Base-by-base conservation (phyloP, 352 stramenopile species). In the Phytophthora podocarpi region DNA sequence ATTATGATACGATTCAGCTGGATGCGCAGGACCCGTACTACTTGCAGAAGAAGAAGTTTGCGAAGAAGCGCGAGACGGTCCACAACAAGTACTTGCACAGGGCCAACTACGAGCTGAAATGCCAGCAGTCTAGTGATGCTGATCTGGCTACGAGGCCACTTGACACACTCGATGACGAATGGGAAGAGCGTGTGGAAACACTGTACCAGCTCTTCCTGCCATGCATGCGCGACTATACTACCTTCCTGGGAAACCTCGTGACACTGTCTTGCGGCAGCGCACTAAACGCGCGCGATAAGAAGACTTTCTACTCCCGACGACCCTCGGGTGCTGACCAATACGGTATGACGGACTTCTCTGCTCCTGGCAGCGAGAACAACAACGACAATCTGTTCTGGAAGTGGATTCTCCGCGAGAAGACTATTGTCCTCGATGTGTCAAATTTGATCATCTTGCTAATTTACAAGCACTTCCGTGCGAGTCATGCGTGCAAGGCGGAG, bases 371-470 rank as follows among this genome's bases (percentile, higher is more conserved):
- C 16, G 67, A 82, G 23, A 52, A 56, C 20, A 68, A 64, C 20
- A 83, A 79, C 20, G 85, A 94, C 52, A 78, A 82, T 50, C 56
- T 77, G 37, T 94, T 90, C 51, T 91, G 83, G 82, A 89, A 83
- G 39, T 94, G 82, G 81, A 90, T 94, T 51, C 65, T 92, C 48
- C 82, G 85, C 24, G 85, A 94, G 52, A 94, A 94, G 43, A 56
- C 73, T 16, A 83, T 94, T 39, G 78, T 94, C 34, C 65, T 94
- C 13, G 85, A 94, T 56, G 77, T 91, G 16, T 80, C 79, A 24
- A 84, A 73, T 26, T 58, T 89, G 47, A 67, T 82, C 13, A 84
- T 90, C 21, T 51, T 94, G 36, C 49, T 90, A 9, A 57, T 94
- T 32, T 87, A 84, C 64, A 94, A 94, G 59, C 82, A 94, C 42